These are phyloP conservation scores for Septoria linicola DNA, from an alignment of 2,329 filamentous ascomycete genomes.

Conservation along the genomic window DNA sequence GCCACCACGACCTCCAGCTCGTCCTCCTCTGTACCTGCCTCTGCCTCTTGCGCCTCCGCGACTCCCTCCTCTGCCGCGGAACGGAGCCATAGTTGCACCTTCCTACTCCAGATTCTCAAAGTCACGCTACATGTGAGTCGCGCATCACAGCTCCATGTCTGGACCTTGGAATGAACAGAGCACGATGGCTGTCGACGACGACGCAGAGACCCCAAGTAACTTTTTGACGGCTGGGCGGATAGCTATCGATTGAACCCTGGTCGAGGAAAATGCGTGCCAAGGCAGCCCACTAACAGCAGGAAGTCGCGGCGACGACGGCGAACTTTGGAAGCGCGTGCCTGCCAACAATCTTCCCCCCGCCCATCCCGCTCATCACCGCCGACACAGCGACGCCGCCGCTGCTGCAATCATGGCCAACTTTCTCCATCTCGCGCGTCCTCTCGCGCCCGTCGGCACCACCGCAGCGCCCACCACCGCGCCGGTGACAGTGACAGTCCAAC, in stretches of 20 bases:
- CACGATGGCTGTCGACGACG: no score
- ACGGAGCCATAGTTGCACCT: constrained; percentile 28
- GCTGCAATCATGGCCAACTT: constrained; percentile 62
- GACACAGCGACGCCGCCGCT: constrained; percentile 9
- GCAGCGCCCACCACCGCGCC: constrained; percentile 79
- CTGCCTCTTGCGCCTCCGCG: constrained; percentile 34
- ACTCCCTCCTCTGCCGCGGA: constrained; percentile 34
- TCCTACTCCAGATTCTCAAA: constrained; percentile 6
- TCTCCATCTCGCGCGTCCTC: constrained; percentile 88
- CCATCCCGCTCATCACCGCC: constrained; percentile 9
- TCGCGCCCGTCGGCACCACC: constrained; percentile 77
- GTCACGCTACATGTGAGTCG: not conserved
- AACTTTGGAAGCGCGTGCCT: constrained; percentile 8
- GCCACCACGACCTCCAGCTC: constrained; percentile 31
- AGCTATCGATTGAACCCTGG: no score
- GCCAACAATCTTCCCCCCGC: constrained; percentile 5
- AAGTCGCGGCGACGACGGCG: constrained; percentile 7
- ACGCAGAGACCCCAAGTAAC: no score
- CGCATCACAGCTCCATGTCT: no score
- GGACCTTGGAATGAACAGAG: no score
- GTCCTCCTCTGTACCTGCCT: constrained; percentile 31
- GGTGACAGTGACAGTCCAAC: constrained; percentile 90
- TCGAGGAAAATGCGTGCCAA: not conserved
- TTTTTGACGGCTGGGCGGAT: no score
- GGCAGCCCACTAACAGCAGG: constrained; percentile 7